Evolutionary conservation across 192 early-diverging fungal species (phyloP).

Genomic region (Gamsiella multidivaricata): DNA sequence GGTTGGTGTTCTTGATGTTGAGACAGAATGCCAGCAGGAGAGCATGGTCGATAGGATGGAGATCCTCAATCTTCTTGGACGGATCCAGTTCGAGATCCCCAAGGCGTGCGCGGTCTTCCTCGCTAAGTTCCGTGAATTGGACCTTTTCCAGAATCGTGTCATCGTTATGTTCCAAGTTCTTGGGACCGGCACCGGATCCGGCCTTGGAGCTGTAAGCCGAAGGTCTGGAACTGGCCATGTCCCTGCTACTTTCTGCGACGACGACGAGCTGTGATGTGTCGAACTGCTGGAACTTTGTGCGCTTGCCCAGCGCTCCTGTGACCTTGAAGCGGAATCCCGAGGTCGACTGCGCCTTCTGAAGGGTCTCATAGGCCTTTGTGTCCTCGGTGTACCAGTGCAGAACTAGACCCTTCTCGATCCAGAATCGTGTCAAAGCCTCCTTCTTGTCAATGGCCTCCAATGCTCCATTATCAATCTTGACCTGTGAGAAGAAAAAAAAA

Average conservation of each 20-base stretch:
- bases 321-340: slow-evolving; percentile 88
- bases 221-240: slow-evolving; percentile 44
- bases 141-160: slow-evolving; percentile 92
- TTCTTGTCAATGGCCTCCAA: slow-evolving; percentile 47
- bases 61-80: slow-evolving; percentile 69
- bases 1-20: slow-evolving; percentile 96
- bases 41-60: slow-evolving; percentile 87
- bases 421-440: slow-evolving; percentile 69
- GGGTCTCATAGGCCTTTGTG: slow-evolving; percentile 68
- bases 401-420: slow-evolving; percentile 84
- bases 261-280: slow-evolving; percentile 93
- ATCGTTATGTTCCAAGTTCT: slow-evolving; percentile 87
- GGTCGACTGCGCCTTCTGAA: slow-evolving; percentile 79
- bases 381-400: slow-evolving; percentile 83
- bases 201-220: slow-evolving; percentile 29
- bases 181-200: slow-evolving; percentile 66
- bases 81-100: slow-evolving; percentile 52
- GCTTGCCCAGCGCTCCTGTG: slow-evolving; percentile 88
- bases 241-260: slow-evolving; percentile 80
- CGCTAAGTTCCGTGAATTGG: slow-evolving; percentile 63
- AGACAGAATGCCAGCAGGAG: slow-evolving; percentile 90
- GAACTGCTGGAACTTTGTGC: slow-evolving; percentile 93
- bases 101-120: slow-evolving; percentile 56
- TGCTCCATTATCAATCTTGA: slow-evolving; percentile 20
- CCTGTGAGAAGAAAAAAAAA: slow-evolving; percentile 19